These are phyloP conservation scores for Pythium aphanidermatum DNA, from an alignment of 352 stramenopile genomes.

Conservation along the genomic window DNA sequence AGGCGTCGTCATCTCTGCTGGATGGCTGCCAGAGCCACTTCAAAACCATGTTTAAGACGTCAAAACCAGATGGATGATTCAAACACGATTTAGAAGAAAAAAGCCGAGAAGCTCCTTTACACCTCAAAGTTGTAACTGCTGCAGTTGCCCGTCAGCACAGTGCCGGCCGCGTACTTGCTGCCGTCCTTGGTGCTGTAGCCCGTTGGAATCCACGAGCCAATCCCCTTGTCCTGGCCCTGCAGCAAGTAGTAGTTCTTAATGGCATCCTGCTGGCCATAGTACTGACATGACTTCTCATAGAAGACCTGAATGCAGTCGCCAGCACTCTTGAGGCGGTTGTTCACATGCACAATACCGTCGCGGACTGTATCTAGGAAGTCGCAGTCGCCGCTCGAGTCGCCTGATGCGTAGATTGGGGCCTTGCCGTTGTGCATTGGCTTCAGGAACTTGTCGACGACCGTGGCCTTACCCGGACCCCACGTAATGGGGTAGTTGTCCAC, in stretches of 20 bases:
- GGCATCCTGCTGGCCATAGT: conserved; percentile 31
- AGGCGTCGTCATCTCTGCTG: too few relatives aligned
- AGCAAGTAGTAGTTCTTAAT: conserved; percentile 51
- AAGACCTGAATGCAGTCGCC: conserved; percentile 53
- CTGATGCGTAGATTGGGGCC: conserved; percentile 42
- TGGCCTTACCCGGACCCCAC: conserved; percentile 51
- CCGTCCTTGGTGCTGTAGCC: conserved; percentile 58
- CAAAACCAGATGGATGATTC: too few relatives aligned
- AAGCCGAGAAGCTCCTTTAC: too few relatives aligned
- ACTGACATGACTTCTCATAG: conserved; percentile 53
- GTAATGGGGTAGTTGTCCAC: conserved; percentile 54
- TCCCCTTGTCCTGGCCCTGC: conserved; percentile 54
- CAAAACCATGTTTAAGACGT: too few relatives aligned
- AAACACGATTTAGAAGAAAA: too few relatives aligned
- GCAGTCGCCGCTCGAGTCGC: conserved; percentile 54
- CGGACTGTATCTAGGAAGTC: conserved; percentile 53
- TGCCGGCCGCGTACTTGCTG: conserved; percentile 38
- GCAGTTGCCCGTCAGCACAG: conserved; percentile 22
- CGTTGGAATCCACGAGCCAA: conserved; percentile 63
- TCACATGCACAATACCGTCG: conserved; percentile 52
- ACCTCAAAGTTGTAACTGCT: conserved; percentile 15
- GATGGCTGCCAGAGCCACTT: too few relatives aligned
- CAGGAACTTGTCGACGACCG: conserved; percentile 40
- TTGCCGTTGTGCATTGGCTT: conserved; percentile 39
- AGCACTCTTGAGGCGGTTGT: conserved; percentile 63